Evolutionary conservation across 768 basidiomycete species (phyloP), one percentile per base, ranked within the genome.

Genomic region (Paxillus involutus): DNA sequence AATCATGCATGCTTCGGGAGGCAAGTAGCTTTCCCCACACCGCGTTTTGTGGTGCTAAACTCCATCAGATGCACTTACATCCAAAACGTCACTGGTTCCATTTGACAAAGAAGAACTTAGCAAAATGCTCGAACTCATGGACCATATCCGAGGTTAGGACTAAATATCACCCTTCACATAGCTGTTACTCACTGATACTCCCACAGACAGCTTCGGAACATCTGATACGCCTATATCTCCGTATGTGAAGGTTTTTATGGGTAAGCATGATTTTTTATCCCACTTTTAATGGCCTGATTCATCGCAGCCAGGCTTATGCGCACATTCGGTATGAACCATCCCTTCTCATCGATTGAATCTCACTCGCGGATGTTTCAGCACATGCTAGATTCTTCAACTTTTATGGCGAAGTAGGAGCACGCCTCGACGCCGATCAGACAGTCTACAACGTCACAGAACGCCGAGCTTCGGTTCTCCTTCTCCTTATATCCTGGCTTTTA

Each of bases 231-330:
- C 21, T 21, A 21, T 35, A 36, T 37, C 47, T 33, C 12, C 47
- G 21, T 45, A 36, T 46, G 37, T 32, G 21, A 37, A 16, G 24
- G 37, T 36, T 32, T 33, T 51, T 36, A 12, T 47, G 16, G 36
- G 41, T 49, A 10, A 14, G 52, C 50, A 4, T n/a, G 4, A 1
- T 40, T 13, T 19, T 10, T 32, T 36, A 16, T 7, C 43, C 12
- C 19, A 29, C 16, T 7, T 39, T 7, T 39, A n/a, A n/a, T 45
- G 37, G 5, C 17, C 5, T 17, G 8, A 51, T 8, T 6, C 14
- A 21, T 54, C 32, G 37, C 49, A 80, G 78, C 71, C 33, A 71
- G 75, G 17, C 56, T 79, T 10, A 77, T 82, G 79, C 65, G 63
- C 37, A 57, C 71, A 10, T 77, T 78, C 53, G 59, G 79, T 78